Conservation (phyloP, 2,329 filamentous ascomycete genomes). For the Onygenales sp. region DNA sequence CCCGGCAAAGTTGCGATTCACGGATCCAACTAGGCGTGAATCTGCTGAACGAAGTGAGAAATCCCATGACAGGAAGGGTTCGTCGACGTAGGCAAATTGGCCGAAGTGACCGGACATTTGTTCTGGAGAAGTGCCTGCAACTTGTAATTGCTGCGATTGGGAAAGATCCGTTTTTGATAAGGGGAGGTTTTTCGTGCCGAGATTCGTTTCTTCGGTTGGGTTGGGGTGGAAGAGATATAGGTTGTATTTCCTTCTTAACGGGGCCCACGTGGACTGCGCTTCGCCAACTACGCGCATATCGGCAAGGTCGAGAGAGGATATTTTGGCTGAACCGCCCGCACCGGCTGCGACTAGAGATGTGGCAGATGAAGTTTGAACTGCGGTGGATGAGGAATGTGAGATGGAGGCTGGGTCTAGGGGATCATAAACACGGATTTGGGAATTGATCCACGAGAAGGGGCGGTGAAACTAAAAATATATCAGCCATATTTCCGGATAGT, state of each 20-base stretch:
- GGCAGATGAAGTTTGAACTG: slow-evolving; percentile 35
- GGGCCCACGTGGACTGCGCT: slow-evolving; percentile 56
- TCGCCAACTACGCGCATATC: slow-evolving; percentile 56
- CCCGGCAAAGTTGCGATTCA: slow-evolving; percentile 55
- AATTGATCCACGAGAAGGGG: slow-evolving; percentile 56
- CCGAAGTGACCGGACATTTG: slow-evolving; percentile 36
- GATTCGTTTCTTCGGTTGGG: slow-evolving; percentile 24
- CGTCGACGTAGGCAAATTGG: slow-evolving; percentile 55
- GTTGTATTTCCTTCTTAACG: slow-evolving; percentile 54
- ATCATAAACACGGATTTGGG: slow-evolving; percentile 48
- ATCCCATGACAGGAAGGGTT: slow-evolving; percentile 56
- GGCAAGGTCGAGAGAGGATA: slow-evolving; percentile 44
- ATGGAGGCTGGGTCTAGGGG: slow-evolving; percentile 30
- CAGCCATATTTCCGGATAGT: slow-evolving; percentile 3
- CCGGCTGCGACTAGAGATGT: slow-evolving; percentile 30
- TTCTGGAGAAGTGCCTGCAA: slow-evolving; percentile 15
- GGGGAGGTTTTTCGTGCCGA: slow-evolving; percentile 30
- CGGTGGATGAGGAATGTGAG: slow-evolving; percentile 30
- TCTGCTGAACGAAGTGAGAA: slow-evolving; percentile 48
- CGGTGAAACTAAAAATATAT: slow-evolving; percentile 42
- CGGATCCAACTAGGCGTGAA: slow-evolving; percentile 45
- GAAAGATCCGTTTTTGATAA: slow-evolving; percentile 41
- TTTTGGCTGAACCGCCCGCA: slow-evolving; percentile 38
- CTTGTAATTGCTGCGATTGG: slow-evolving; percentile 36
- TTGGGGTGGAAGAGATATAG: slow-evolving; percentile 49